Base-by-base conservation (phyloP, 2,329 filamentous ascomycete genomes). In the Phialemonium atrogriseum region DNA sequence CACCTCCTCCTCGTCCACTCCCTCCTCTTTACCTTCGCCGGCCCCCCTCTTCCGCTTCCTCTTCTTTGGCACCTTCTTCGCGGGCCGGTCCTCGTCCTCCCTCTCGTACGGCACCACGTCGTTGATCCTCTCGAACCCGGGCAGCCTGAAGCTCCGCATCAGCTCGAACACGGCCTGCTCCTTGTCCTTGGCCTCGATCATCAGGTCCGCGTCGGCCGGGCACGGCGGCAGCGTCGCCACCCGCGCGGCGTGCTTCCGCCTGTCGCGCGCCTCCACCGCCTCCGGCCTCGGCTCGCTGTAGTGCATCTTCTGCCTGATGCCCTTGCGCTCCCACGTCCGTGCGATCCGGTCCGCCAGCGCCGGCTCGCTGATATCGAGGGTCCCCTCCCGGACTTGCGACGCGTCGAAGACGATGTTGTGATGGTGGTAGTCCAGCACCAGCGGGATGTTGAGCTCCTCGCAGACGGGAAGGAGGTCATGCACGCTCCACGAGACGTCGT, bases 181-280 rank as follows among this genome's bases (percentile, higher is more conserved):
- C 57, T 96, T 96, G 51, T 95, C 89, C 54, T 96, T 96, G 28
- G 89, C 89, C 60, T 96, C 89, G 38, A 96, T 95, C 89, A 96
- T 96, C n/a, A 96, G 66, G 50, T 95, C 89, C 81, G 93, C 91
- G 19, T 82, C 78, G 1, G 74, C 63, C 4, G 78, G 68, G 47
- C 89, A 95, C 0, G 89, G 88, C 1, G 89, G 89, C 1, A 96
- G 58, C 1, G 78, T 83, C 42, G 70, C 69, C 2, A 94, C 86
- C 7, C 89, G 73, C 0, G 85, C 70, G 21, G 78, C 86, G 50
- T 96, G 89, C 56, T 94, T 95, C 36, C 89, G 73, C 17, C 88
- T 68, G 43, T 94, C 81, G 1, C 77, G 71, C 0, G 71, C 72
- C 1, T 87, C 94, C 24, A 94, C 72, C 1, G 87, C 85, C n/a